phyloP scores from a whole-genome alignment of 352 stramenopile species.

The Pythium rishiriense region DNA sequence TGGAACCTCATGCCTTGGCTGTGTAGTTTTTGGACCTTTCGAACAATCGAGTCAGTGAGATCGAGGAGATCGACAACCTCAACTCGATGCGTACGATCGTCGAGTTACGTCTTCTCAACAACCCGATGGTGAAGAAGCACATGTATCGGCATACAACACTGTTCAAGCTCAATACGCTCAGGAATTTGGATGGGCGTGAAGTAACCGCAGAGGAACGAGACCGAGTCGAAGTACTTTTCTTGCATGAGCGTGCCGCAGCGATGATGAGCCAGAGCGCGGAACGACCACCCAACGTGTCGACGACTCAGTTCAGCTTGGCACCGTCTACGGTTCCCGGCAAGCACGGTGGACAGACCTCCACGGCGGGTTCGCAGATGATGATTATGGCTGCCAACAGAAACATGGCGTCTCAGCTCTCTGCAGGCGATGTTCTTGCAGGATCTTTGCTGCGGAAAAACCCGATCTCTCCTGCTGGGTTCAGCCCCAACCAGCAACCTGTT shows the following conservation, averaged over 20 bases:
- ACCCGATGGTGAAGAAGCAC: slow-evolving; percentile 81
- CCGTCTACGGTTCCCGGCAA: slow-evolving; percentile 54
- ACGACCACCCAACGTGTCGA: slow-evolving; percentile 5
- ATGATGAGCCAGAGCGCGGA: slow-evolving; percentile 18
- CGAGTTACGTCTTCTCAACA: slow-evolving; percentile 66
- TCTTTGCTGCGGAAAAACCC: slow-evolving; percentile 48
- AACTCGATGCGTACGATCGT: slow-evolving; percentile 50
- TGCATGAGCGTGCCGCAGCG: slow-evolving; percentile 56
- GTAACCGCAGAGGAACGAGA: slow-evolving; percentile 79
- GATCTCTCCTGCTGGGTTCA: slow-evolving; percentile 23
- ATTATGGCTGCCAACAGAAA: slow-evolving; percentile 13
- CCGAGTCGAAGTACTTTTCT: slow-evolving; percentile 64
- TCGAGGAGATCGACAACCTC: slow-evolving; percentile 84
- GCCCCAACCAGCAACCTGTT: slow-evolving; percentile 22
- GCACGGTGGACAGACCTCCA: not conserved
- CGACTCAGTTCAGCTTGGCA: slow-evolving; percentile 33
- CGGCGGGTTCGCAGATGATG: slow-evolving; percentile 16
- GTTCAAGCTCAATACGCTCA: slow-evolving; percentile 54
- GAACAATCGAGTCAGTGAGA: slow-evolving; percentile 73
- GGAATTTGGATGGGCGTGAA: slow-evolving; percentile 66
- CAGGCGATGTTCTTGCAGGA: slow-evolving; percentile 43
- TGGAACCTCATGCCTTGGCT: not conserved
- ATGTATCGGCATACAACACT: slow-evolving; percentile 75
- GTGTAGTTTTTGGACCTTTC: slow-evolving; percentile 65
- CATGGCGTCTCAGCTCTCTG: slow-evolving; percentile 31